A percentile compares a stretch with the other conserved stretches of the same genome.
phyloP scores from a whole-genome alignment of 1,139 yeast genomes.

The Yarrowia galli region DNA sequence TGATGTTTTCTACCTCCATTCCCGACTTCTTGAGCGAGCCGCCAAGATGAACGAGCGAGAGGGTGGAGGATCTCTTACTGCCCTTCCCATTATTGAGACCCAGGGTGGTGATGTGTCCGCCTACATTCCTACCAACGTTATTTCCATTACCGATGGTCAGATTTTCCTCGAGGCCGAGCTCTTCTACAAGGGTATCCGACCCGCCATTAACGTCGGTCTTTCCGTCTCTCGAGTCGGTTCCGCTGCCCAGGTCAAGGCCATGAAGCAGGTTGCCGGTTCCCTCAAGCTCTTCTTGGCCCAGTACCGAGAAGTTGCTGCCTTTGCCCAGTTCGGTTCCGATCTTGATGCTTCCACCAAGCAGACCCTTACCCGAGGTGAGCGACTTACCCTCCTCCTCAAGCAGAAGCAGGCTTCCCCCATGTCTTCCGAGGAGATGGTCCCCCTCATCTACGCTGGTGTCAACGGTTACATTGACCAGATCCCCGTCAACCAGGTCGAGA shows the following conservation, averaged over 20 bases:
- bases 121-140: conserved; percentile 95
- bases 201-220: conserved; percentile 99
- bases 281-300: conserved; percentile 99
- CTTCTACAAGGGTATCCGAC: conserved; percentile 99
- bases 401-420: conserved; percentile 97
- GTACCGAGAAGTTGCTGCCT: conserved; percentile 99
- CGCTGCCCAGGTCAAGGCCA: conserved; percentile 99
- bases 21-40: conserved; percentile 95
- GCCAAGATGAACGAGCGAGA: conserved; percentile 91
- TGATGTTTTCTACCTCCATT: conserved; percentile 96
- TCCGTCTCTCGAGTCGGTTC: conserved; percentile 99
- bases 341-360: conserved; percentile 99
- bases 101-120: conserved; percentile 99
- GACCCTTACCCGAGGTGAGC: conserved; percentile 99
- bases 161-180: conserved; percentile 99
- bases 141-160: conserved; percentile 97
- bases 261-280: conserved; percentile 99
- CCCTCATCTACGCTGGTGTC: conserved; percentile 96
- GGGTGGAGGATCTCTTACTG: conserved; percentile 96
- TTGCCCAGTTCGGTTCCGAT: conserved; percentile 99
- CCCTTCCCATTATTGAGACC: conserved; percentile 95
- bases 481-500: conserved; percentile 85
- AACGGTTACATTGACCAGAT: conserved; percentile 96
- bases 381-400: conserved; percentile 98
- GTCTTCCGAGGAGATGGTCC: conserved; percentile 99